Percentiles rank a stretch among this genome's conserved stretches.
phyloP scores from a whole-genome alignment of 1,284 basidiomycete species.

The Cerrena zonata region DNA sequence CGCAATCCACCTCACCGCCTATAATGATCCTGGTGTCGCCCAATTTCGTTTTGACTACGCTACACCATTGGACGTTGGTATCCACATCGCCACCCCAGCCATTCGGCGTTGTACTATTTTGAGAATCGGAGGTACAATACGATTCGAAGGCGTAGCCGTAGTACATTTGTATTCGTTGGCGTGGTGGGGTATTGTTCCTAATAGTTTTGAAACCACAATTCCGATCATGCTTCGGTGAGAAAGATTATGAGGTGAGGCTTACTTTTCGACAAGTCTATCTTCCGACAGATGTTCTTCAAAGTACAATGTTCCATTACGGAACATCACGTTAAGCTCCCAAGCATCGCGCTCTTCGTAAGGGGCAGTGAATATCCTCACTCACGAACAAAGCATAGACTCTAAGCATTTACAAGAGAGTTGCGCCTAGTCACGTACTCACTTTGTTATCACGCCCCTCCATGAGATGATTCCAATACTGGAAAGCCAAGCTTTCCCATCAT shows the following conservation, averaged over 20 bases:
- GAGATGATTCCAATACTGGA: conserved; percentile 59
- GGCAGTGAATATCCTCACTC: conserved; percentile 67
- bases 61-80: conserved; percentile 95
- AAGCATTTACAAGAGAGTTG: not conserved
- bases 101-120: conserved; percentile 14
- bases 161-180: conserved; percentile 58
- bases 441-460: conserved; percentile 91
- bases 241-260: conserved; percentile 15
- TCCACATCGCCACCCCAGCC: conserved; percentile 86
- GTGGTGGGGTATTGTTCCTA: conserved; percentile 58
- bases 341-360: conserved; percentile 77
- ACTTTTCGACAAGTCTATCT: conserved; percentile 65
- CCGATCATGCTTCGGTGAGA: too few relatives aligned
- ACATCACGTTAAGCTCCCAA: conserved; percentile 84
- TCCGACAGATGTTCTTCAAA: conserved; percentile 75
- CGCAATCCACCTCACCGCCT: conserved; percentile 94
- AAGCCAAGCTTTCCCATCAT: conserved; percentile 26
- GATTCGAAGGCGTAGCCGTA: conserved; percentile 86
- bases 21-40: conserved; percentile 77
- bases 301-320: conserved; percentile 71
- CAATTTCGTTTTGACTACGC: conserved; percentile 84
- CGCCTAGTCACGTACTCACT: conserved; percentile 44
- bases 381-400: conserved; percentile 22
- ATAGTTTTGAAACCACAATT: too few relatives aligned
- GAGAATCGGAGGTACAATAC: conserved; percentile 60